phyloP scores from a whole-genome alignment of 306 rosid species.

The Inga leiocalycina region DNA sequence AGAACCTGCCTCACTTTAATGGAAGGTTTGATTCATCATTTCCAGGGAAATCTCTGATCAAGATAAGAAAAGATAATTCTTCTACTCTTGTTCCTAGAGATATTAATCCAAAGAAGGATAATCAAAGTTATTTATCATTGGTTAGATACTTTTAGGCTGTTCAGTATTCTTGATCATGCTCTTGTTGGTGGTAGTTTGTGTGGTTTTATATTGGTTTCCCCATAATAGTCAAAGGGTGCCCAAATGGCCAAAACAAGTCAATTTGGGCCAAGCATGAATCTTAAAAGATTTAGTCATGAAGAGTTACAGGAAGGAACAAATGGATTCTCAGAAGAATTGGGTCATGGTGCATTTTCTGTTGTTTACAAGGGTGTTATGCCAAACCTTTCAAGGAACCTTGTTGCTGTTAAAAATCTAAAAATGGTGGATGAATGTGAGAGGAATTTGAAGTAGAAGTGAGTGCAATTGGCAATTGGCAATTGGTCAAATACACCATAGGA shows the following conservation, averaged over 20 bases:
- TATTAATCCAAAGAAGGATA: not conserved
- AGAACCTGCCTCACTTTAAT: conserved; percentile 7
- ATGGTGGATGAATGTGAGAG: no score
- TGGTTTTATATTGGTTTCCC: not conserved
- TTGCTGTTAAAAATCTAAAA: not conserved
- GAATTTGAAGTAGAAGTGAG: no score
- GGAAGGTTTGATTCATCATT: not conserved
- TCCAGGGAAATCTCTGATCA: conserved; percentile 6
- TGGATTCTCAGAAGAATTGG: no score
- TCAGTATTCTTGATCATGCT: conserved; percentile 5
- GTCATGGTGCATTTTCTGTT: no score
- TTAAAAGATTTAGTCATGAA: not conserved
- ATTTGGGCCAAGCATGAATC: not conserved
- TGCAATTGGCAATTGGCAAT: no score
- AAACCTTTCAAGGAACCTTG: no score
- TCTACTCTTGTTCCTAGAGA: not conserved
- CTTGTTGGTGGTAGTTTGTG: not conserved
- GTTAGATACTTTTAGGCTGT: conserved; percentile 4
- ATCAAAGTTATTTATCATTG: conserved; percentile 2
- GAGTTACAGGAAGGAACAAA: no score
- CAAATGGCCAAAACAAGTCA: not conserved
- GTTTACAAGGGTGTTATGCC: no score
- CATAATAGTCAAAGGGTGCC: not conserved
- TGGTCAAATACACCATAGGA: no score
- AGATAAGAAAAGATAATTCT: conserved; percentile 11